phyloP scores from a whole-genome alignment of 1,284 basidiomycete species.

The Moesziomyces parantarcticus region DNA sequence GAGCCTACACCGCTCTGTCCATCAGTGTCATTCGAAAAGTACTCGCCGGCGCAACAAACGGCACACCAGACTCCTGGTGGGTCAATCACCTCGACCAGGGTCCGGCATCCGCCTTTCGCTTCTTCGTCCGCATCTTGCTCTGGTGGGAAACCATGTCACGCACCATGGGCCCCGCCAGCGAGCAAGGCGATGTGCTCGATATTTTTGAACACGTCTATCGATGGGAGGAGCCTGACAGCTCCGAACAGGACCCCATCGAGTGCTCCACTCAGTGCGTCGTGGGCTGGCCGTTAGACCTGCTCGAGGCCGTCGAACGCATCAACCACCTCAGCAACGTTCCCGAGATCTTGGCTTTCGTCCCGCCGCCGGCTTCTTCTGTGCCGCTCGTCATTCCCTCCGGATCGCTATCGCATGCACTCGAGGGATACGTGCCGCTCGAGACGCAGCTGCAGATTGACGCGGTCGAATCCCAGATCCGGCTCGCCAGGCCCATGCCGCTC shows the following conservation, averaged over 20 bases:
- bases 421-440: constrained; percentile 5
- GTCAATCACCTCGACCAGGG: constrained; percentile 7
- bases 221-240: constrained; percentile 16
- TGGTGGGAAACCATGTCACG: constrained; percentile 38
- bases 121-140: constrained; percentile 20
- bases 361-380: constrained; percentile 2
- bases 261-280: constrained; percentile 24
- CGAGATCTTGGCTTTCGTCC: constrained; percentile 5
- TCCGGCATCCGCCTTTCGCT: constrained; percentile 22
- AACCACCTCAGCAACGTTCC: constrained; percentile 1
- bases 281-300: constrained; percentile 31
- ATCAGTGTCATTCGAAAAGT: constrained; percentile 3
- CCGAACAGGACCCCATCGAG: constrained; percentile 6
- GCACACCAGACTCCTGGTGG: background rate
- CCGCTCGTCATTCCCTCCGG: constrained; percentile 13
- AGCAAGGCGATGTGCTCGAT: constrained; percentile 6
- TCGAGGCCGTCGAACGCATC: constrained; percentile 25
- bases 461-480: constrained; percentile 25
- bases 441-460: constrained; percentile 12
- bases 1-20: constrained; percentile 8
- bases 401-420: constrained; percentile 13
- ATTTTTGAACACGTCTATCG: constrained; percentile 14
- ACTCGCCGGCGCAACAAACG: background rate
- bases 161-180: constrained; percentile 27
- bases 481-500: constrained; percentile 12